Conservation (phyloP, 495 filamentous ascomycete species). For the Pseudomonodictys pantanalensis region DNA sequence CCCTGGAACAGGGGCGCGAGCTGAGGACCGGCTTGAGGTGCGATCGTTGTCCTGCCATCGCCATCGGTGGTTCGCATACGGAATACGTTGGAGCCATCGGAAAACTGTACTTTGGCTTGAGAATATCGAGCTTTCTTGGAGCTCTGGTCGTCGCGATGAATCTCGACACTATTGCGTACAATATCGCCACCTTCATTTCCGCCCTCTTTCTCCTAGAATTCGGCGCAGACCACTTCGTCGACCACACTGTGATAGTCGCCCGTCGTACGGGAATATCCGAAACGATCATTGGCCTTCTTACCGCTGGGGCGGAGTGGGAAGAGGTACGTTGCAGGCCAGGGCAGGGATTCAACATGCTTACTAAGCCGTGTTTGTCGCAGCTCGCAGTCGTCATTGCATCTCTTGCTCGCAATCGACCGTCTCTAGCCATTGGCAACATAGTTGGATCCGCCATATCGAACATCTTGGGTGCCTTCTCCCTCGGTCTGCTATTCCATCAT, state of each 20-base stretch:
- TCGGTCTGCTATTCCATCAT: slow-evolving; percentile 49
- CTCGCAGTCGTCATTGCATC: slow-evolving; percentile 54
- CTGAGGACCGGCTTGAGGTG: no score
- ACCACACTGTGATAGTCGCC: slow-evolving; percentile 52
- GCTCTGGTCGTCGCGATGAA: not conserved
- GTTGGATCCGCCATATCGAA: slow-evolving; percentile 57
- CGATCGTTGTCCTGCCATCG: no score
- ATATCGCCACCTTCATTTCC: slow-evolving; percentile 40
- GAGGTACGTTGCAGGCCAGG: slow-evolving; percentile 41
- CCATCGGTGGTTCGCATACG: no score
- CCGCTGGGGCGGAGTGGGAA: slow-evolving; percentile 58
- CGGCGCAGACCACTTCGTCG: slow-evolving; percentile 51
- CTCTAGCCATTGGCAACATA: slow-evolving; percentile 56
- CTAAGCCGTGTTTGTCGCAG: slow-evolving; percentile 33
- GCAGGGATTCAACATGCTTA: not conserved
- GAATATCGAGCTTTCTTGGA: not conserved
- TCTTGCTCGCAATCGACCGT: slow-evolving; percentile 46
- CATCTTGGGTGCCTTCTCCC: slow-evolving; percentile 55
- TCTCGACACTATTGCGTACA: slow-evolving; percentile 38
- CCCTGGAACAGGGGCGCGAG: no score
- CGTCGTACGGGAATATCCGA: slow-evolving; percentile 48
- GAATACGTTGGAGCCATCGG: no score
- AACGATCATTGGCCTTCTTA: slow-evolving; percentile 52
- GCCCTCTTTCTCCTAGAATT: slow-evolving; percentile 48
- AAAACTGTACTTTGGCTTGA: no score